Base-by-base conservation (phyloP, 2,329 filamentous ascomycete genomes). In the Orbilia brochopaga region DNA sequence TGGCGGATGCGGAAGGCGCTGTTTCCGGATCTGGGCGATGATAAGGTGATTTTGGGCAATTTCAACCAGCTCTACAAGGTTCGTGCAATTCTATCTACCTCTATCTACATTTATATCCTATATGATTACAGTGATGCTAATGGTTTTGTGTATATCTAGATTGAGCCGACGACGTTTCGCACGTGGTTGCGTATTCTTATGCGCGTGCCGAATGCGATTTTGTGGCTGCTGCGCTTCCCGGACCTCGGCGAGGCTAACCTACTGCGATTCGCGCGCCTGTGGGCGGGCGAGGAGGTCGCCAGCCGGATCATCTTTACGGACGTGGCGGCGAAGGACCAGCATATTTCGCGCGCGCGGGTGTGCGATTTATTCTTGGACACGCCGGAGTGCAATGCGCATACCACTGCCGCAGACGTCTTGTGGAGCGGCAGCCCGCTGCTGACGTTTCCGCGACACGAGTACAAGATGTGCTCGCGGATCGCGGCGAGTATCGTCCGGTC, bases 21-120 rank as follows among this genome's bases (percentile, higher is more conserved):
- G 42, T 99, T 99, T 77, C 94, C 94, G 0, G 83, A 85, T 17
- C 82, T 99, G 11, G 82, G 87, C 1, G 90, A 97, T 76, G 88
- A 96, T 78, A 85, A 87, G 19, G 87, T 99, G 76, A 97, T 99
- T 76, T 84, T 99, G 67, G 94, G 91, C 5, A 99, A 99, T 80
- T 99, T 99, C 81, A 99, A 99, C 78, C 94, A 99, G 79, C 83
- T 99, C 32, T 99, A 99, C 82, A 99, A 99, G 87, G 92, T 94
- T 83, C 74, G 83, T 77, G 30, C 8, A 32, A 21, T 37, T 42
- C 27, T 55, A 51, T 13, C 19, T 30, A 55, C 24, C 7, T 19
- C 35, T 15, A 58, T 50, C 61, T 59, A 1, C 59, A 32, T 11
- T 59, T 53, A n/a, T n/a, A n/a, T n/a, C n/a, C n/a, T n/a, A n/a